Percentiles rank a stretch among this genome's conserved stretches.
Conservation (phyloP, 345 rosid genomes). For the Isatis tinctoria region DNA sequence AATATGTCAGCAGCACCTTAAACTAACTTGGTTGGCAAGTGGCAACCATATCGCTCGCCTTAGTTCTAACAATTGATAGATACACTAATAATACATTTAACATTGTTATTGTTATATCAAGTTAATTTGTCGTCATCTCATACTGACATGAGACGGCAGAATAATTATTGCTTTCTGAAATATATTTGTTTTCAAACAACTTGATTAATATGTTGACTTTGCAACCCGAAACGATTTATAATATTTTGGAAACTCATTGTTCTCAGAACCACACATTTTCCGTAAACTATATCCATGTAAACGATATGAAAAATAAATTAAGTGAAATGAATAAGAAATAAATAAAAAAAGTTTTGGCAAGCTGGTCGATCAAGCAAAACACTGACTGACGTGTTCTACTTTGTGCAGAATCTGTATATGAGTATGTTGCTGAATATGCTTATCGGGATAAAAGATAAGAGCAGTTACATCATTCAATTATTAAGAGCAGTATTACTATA, state of each 20-base stretch:
- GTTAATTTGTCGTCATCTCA: not conserved
- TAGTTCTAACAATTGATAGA: not conserved
- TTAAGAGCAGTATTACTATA: too few relatives aligned
- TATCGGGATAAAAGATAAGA: constrained; percentile 1
- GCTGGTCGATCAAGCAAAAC: not conserved
- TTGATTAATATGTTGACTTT: constrained; percentile 21
- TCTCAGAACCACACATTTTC: constrained; percentile 6
- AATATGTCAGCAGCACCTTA: not conserved
- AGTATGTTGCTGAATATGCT: constrained; percentile 3
- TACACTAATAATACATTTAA: not conserved
- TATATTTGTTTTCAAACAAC: not conserved
- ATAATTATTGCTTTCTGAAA: not conserved
- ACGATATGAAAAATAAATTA: not conserved
- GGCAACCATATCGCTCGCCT: not conserved
- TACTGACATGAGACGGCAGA: not conserved
- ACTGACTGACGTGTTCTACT: not conserved
- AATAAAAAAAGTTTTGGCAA: not conserved
- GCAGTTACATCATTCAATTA: not conserved
- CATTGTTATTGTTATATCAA: not conserved
- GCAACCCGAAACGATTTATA: not conserved
- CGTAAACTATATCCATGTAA: not conserved
- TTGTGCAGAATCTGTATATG: not conserved
- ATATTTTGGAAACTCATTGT: not conserved
- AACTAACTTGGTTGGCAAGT: not conserved
- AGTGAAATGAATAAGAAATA: not conserved